Percentiles rank a stretch among this genome's conserved stretches.
phyloP scores from a whole-genome alignment of 139 green algal species.

The Gonium pectorale region DNA sequence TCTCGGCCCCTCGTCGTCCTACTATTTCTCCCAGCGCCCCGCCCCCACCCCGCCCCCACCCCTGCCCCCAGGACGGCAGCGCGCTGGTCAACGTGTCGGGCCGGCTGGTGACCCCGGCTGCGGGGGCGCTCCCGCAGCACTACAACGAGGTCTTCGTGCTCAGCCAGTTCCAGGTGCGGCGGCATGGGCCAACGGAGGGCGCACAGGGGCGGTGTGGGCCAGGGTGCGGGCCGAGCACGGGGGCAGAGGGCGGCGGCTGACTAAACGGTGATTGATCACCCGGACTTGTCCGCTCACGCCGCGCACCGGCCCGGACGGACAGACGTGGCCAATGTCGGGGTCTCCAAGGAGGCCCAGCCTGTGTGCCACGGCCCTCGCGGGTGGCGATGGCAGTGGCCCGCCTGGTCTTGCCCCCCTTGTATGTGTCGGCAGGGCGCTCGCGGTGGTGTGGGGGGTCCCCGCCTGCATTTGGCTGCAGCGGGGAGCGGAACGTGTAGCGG shows the following conservation, averaged over 20 bases:
- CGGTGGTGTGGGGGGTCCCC: too few species aligned
- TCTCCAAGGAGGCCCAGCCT: not conserved
- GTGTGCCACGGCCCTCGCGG: too few species aligned
- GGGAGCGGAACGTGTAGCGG: too few species aligned
- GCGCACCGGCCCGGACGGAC: too few species aligned
- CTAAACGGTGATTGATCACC: too few species aligned
- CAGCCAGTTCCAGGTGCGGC: slow-evolving; percentile 46
- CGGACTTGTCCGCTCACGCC: too few species aligned
- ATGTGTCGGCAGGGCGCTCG: too few species aligned
- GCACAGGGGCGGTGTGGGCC: not conserved
- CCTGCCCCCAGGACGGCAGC: slow-evolving; percentile 47
- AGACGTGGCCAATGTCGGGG: not conserved
- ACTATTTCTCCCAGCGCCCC: not conserved
- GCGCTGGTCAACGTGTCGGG: slow-evolving; percentile 61
- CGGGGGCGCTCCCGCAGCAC: slow-evolving; percentile 6
- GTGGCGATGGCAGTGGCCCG: too few species aligned
- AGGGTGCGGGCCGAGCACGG: not conserved
- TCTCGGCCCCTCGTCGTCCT: not conserved
- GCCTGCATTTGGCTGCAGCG: too few species aligned
- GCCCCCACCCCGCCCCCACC: not conserved
- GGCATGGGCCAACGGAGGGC: too few species aligned
- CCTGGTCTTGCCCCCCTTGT: too few species aligned
- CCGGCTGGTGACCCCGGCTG: slow-evolving; percentile 25
- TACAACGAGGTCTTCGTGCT: slow-evolving; percentile 69
- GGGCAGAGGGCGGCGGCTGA: not conserved